Base-by-base conservation (phyloP, 1,139 yeast species). In the Taphrina wiesneri region DNA sequence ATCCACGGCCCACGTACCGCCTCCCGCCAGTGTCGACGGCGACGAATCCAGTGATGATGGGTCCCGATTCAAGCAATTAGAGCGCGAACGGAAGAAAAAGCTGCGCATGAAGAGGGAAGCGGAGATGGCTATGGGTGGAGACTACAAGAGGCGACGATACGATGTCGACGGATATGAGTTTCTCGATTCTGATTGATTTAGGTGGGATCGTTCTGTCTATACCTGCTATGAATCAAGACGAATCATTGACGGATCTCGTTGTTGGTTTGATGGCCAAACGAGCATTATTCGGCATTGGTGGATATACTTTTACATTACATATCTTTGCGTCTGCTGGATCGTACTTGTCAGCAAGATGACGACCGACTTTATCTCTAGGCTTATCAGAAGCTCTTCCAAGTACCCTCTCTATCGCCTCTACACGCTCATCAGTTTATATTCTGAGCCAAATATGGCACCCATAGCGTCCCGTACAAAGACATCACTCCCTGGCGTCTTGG, bases 401-500 rank as follows among this genome's bases (percentile, higher is more conserved):
- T 13, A 9, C 39, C 39, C 13, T 13, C 13, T 9, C 13, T 9
- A 9, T 13, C 13, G 39, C 39, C 11, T 32, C 13, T 32, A 7
- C 9, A 13, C 13, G 39, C 39, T 32, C 39, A 32, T 32, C 11
- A 32, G 11, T 32, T 32, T 32, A 32, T 32, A 13, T 28, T 17
- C 25, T 21, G 61, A 23, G 0, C 56, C 47, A 23, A 59, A 59
- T 15, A 59, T 51, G 53, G 54, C 43, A n/a, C 47, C 32, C 54
- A 62, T 32, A 15, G 54, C 23, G 34, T 28, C 53, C 13, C 15
- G 19, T 6, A 46, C 52, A 23, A 63, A 63, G 1, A 34, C 63
- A 2, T 21, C 51, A 13, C 63, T 32, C 17, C 39, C 68, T 5
- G 77, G 77, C 1, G 77, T 73, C 19, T 68, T 68, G n/a, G 67